Evolutionary conservation across 768 basidiomycete species (phyloP), one percentile per base, ranked within the genome.

Genomic region (Lactifluus echinatus): DNA sequence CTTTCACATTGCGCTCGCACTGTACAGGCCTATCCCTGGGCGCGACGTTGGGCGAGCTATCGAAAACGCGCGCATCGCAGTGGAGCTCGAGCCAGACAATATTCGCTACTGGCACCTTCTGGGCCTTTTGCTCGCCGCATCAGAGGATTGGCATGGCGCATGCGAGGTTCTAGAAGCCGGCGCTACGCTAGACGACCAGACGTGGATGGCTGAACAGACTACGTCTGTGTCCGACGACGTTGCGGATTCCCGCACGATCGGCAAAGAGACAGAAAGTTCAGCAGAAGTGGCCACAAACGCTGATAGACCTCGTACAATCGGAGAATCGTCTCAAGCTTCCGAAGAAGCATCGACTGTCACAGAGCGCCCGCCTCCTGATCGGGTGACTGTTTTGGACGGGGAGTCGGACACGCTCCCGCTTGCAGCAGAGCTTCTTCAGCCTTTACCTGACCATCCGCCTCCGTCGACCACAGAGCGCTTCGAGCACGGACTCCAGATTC

Each of bases 51-150:
- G 80, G n/a, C 72, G 76, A 28, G 90, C 93, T 0, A 78, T 87
- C 7, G 70, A 76, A 14, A 74, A 82, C 50, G 87, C 89, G 0
- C 82, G 85, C 6, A 65, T 74, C 3, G 88, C 93, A 1, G 82
- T 95, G 2, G 87, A 93, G 67, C 75, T 76, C 6, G 81, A 85
- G 29, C 74, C 85, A 0, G 71, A 69, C 31, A 77, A 80, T 57
- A 69, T 89, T 24, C 79, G 89, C 40, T 86, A 88, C 52, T 97
- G 93, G 94, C 95, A 97, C 70, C 79, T 97, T 15, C 76, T 97
- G 0, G 92, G 88, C 0, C 72, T 97, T 4, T 69, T 95, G 11
- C 75, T 94, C n/a, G 83, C 84, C 0, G 85, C 87, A 8, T 73
- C 76, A 28, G 89, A 87, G 60, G 84, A 92, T 62, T 91, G 90